These are phyloP conservation scores for Arthromyces matolae DNA, from an alignment of 768 basidiomycete species.

Conservation along the genomic window DNA sequence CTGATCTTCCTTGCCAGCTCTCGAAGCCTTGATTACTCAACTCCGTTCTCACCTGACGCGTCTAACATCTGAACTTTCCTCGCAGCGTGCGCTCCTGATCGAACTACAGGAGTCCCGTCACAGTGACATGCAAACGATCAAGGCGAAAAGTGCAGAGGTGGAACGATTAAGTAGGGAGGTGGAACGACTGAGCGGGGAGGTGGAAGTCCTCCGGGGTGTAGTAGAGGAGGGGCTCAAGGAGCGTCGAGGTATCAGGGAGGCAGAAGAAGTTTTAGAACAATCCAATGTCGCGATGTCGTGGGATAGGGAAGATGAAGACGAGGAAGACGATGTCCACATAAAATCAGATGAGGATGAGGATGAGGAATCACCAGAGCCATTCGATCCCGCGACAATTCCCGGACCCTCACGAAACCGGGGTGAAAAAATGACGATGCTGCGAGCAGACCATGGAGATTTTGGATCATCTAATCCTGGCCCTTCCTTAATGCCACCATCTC, in stretches of 20 bases:
- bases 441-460: conserved; percentile 51
- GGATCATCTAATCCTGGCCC: conserved; percentile 35
- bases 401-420: conserved; percentile 27
- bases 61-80: conserved; percentile 73
- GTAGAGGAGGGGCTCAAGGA: conserved; percentile 86
- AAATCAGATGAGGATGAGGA: conserved; percentile 26
- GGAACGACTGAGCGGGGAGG: conserved; percentile 78
- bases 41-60: conserved; percentile 73
- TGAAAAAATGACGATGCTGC: conserved; percentile 50
- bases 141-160: conserved; percentile 65
- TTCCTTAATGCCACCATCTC: conserved; percentile 10
- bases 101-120: conserved; percentile 65
- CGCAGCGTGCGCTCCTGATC: conserved; percentile 66
- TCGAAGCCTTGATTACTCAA: conserved; percentile 74
- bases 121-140: conserved; percentile 51
- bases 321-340: conserved; percentile 20
- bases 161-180: conserved; percentile 69
- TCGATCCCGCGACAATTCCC: conserved; percentile 30
- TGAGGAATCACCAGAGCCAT: conserved; percentile 33
- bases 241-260: conserved; percentile 53
- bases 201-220: conserved; percentile 80
- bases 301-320: conserved; percentile 22
- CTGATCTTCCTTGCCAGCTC: conserved; percentile 44
- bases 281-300: conserved; percentile 34
- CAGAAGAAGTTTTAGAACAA: conserved; percentile 20